Evolutionary conservation across 306 rosid species (phyloP).

Genomic region (Gillenia trifoliata): DNA sequence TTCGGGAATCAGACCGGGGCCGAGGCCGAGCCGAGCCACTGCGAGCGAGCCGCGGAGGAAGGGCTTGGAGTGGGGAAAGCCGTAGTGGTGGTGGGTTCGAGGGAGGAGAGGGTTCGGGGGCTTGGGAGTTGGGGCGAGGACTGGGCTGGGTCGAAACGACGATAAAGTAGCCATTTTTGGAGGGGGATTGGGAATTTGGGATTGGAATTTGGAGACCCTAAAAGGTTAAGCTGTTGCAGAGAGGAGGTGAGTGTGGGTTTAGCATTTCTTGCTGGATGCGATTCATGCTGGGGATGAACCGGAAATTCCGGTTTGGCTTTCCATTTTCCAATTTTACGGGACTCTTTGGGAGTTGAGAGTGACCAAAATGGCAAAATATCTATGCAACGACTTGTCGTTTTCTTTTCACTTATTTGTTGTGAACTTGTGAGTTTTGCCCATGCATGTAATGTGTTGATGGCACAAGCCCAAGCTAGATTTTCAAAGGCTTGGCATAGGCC

Average conservation of each 20-base stretch:
- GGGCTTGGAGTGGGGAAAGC: constrained; percentile 26
- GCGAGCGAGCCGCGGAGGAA: constrained; percentile 57
- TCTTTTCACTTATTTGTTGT: background rate
- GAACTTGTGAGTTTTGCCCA: background rate
- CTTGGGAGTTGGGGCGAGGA: constrained; percentile 39
- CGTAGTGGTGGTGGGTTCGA: constrained; percentile 29
- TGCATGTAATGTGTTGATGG: no score
- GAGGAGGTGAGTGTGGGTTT: background rate
- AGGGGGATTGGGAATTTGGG: background rate
- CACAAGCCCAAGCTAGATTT: background rate
- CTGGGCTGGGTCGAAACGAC: constrained; percentile 38
- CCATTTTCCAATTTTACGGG: background rate
- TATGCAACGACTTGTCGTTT: background rate
- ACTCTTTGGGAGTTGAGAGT: background rate
- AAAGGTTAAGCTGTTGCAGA: background rate
- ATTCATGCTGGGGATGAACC: background rate
- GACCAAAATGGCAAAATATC: background rate
- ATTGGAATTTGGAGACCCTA: constrained; percentile 3
- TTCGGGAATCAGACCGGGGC: constrained; percentile 54
- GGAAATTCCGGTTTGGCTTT: background rate
- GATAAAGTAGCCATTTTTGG: constrained; percentile 49
- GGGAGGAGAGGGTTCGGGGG: constrained; percentile 35
- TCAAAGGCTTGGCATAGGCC: background rate
- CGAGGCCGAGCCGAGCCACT: constrained; percentile 53
- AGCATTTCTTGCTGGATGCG: background rate